Evolutionary conservation across 176 grass and related monocot species (phyloP), one percentile per base, ranked within the genome.

Genomic region (Themeda triandra): DNA sequence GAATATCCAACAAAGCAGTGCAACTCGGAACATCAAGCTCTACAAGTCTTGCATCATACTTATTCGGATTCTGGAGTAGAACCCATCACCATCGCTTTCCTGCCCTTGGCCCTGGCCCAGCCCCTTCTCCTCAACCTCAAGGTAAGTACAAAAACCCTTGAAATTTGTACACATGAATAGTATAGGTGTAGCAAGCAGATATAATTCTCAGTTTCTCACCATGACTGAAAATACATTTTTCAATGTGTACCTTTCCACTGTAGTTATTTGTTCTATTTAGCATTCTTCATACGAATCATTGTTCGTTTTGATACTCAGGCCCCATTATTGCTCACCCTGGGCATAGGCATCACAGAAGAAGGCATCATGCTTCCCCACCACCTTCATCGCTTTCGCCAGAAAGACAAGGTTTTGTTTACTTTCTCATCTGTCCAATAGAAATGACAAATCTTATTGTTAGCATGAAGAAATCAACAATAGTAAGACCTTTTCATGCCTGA

Each of bases 291-390:
- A 41, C 56, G 29, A 80, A 66, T 49, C 36, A 23, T 63, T 18
- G 58, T 73, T 44, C 6, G 13, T 62, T 86, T 77, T 64, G 31
- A 28, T 65, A 74, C 71, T 71, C 66, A 95, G 90, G 80, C 3
- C 56, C 85, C 31, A 36, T 39, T 69, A 21, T 81, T 62, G 46
- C 71, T 40, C 83, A 80, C 63, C 90, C 77, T 59, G 42, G 42
- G 77, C 73, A 27, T 60, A 90, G 79, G n/a, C 86, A 92, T 78
- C 93, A 90, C 63, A 86, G 51, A 69, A 90, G 62, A 85, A 81
- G 81, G 9, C 70, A 51, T 60, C 83, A 60, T 90, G 37, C 56
- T 27, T 77, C 31, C 32, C 73, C 82, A 65, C 90, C 90, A 51
- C 80, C 85, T 70, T 83, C 90, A 15, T 36, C 79, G 8, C 23